Percentiles rank a stretch among this genome's conserved stretches.
phyloP scores from a whole-genome alignment of 768 basidiomycete species.

The Dentipellis sp. region DNA sequence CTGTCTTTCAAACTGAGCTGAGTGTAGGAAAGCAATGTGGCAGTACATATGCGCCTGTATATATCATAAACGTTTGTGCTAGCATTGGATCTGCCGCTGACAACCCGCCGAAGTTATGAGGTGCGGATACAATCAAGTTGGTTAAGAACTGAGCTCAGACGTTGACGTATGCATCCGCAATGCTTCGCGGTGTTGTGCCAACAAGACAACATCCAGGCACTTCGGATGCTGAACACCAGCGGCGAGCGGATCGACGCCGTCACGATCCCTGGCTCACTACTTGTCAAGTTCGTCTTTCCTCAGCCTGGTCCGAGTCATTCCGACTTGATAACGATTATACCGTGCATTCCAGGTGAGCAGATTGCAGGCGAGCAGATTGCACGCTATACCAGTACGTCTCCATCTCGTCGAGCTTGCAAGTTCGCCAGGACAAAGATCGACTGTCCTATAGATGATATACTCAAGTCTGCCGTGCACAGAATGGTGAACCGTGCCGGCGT shows the following conservation, averaged over 20 bases:
- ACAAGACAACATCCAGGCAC: slow-evolving; percentile 40
- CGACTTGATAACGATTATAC: not conserved
- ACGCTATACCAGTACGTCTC: slow-evolving; percentile 50
- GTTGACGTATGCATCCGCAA: slow-evolving; percentile 28
- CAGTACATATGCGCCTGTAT: slow-evolving; percentile 47
- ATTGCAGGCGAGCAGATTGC: slow-evolving; percentile 61
- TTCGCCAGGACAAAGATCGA: not conserved
- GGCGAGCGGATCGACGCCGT: slow-evolving; percentile 48
- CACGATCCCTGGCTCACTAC: slow-evolving; percentile 45
- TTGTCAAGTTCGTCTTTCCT: slow-evolving; percentile 39
- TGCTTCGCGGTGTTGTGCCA: slow-evolving; percentile 88
- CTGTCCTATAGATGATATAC: slow-evolving; percentile 39
- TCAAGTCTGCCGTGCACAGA: slow-evolving; percentile 55
- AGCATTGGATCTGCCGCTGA: slow-evolving; percentile 54
- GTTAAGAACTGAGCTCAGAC: not conserved
- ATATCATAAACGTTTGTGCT: slow-evolving; percentile 83
- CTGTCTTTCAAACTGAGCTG: not conserved
- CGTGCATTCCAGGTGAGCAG: no score
- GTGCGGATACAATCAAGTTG: slow-evolving; percentile 25
- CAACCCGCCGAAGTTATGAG: slow-evolving; percentile 41
- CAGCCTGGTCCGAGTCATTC: not conserved
- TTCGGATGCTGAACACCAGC: slow-evolving; percentile 42
- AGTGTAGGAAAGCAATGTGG: slow-evolving; percentile 33
- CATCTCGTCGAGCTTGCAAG: not conserved
- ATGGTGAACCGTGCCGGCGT: slow-evolving; percentile 67